These are phyloP conservation scores for Chiua virens DNA, from an alignment of 768 basidiomycete genomes.

Conservation along the genomic window DNA sequence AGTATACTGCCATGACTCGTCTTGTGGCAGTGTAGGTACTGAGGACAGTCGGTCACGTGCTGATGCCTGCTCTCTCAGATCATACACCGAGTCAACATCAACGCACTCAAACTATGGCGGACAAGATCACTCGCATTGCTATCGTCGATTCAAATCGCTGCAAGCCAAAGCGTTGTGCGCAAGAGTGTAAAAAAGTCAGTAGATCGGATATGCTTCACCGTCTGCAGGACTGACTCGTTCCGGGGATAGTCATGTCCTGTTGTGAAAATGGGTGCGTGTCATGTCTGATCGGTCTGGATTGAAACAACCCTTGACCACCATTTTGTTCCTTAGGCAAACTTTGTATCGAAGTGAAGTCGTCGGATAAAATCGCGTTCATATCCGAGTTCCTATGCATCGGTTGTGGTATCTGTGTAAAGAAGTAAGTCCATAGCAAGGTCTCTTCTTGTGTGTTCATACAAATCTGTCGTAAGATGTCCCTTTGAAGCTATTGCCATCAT, in stretches of 20 bases:
- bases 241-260: constrained; percentile 83
- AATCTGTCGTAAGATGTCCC: constrained; percentile 69
- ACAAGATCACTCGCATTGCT: constrained; percentile 98
- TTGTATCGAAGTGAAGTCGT: constrained; percentile 96
- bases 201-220: constrained; percentile 5
- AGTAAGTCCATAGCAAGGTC: constrained; percentile 52
- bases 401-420: constrained; percentile 99
- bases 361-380: constrained; percentile 98
- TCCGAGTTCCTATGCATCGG: constrained; percentile 99
- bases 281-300: constrained; percentile 1
- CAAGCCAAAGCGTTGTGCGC: constrained; percentile 95
- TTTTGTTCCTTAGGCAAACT: constrained; percentile 69
- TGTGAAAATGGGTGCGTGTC: constrained; percentile 85
- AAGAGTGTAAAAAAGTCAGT: constrained; percentile 94
- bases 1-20: neutral
- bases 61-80: neutral
- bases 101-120: constrained; percentile 55
- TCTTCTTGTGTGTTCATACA: constrained; percentile 1
- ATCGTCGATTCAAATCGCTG: constrained; percentile 91
- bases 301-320: neutral
- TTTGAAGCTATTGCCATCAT: constrained; percentile 99
- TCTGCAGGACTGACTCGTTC: constrained; percentile 3
- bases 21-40: constrained; percentile 8
- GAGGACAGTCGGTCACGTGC: constrained; percentile 16
- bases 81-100: too few species aligned